Base-by-base conservation (phyloP, 1,284 basidiomycete species). In the Sanghuangporus baumii region DNA sequence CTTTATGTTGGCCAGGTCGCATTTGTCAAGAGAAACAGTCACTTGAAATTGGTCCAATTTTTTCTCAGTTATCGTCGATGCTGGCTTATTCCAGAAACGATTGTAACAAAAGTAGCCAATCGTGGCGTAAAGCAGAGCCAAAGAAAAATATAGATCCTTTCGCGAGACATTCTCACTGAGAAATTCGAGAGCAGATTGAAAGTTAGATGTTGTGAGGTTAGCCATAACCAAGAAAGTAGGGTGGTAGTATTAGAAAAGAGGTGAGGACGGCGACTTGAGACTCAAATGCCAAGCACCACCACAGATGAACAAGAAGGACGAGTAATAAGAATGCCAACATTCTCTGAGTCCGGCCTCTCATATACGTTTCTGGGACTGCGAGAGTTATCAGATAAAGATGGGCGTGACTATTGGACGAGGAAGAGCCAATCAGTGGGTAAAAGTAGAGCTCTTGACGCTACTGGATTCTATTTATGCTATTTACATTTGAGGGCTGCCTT, bases 1-100 rank as follows among this genome's bases (percentile, higher is more conserved):
- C 55, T 61, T 59, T 8, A 65, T 52, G 54, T 61, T 59, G 8
- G 37, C n/a, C 16, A 55, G 57, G 43, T 64, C 46, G 34, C 54
- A 60, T 3, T 60, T 57, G 38, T 48, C 40, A 46, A 63, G 31
- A 18, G 51, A 41, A 20, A 59, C 61, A 46, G 11, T 46, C 11
- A 16, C 43, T n/a, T 46, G 43, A 18, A n/a, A n/a, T 6, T 55
- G 51, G 23, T 55, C 16, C 31, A 34, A 37, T 37, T 8, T 20
- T 12, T 47, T 12, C 47, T 31, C 40, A 6, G 34, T 38, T 26
- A 1, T 40, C 34, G 31, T 59, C n/a, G 34, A 37, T 18, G 51
- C 6, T 20, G 16, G 8, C 9, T 18, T 51, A 23, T 59, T 38
- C 34, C 57, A 50, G 3, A 52, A 50, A 0, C 18, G 57, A 36